phyloP scores from a whole-genome alignment of 306 rosid species.

The Ceratonia siliqua region DNA sequence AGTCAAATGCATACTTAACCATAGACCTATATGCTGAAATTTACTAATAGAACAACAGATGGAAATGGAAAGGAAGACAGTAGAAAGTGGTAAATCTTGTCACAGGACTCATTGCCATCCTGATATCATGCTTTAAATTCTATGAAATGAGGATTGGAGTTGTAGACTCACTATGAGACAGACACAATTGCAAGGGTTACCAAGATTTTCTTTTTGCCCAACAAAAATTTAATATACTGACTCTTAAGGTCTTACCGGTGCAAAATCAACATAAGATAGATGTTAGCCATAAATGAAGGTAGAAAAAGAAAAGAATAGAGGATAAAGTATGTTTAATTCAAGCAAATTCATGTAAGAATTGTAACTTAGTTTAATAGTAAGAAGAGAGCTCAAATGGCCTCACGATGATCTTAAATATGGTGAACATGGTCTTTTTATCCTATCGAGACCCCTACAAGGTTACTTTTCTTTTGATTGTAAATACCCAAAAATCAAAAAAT shows the following conservation, averaged over 20 bases:
- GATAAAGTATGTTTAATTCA: too few species aligned
- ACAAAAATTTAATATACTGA: neutral
- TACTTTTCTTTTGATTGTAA: neutral
- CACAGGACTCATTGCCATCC: neutral
- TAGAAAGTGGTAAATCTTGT: neutral
- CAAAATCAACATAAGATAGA: neutral
- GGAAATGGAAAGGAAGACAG: neutral
- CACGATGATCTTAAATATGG: neutral
- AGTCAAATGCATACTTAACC: neutral
- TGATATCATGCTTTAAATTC: neutral
- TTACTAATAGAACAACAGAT: neutral
- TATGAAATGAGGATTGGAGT: neutral
- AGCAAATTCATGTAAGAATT: neutral
- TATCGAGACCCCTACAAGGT: neutral
- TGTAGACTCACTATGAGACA: neutral
- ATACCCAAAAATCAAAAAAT: neutral
- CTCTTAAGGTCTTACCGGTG: neutral
- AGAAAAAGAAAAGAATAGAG: too few species aligned
- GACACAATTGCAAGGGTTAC: neutral
- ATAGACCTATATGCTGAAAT: neutral
- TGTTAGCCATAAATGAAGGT: neutral
- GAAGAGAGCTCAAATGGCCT: neutral
- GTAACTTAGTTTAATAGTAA: neutral
- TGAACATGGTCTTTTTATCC: neutral
- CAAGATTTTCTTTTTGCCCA: neutral